Evolutionary conservation across 164 flowering plant species (phyloP).

Genomic region (Liquidambar formosana): DNA sequence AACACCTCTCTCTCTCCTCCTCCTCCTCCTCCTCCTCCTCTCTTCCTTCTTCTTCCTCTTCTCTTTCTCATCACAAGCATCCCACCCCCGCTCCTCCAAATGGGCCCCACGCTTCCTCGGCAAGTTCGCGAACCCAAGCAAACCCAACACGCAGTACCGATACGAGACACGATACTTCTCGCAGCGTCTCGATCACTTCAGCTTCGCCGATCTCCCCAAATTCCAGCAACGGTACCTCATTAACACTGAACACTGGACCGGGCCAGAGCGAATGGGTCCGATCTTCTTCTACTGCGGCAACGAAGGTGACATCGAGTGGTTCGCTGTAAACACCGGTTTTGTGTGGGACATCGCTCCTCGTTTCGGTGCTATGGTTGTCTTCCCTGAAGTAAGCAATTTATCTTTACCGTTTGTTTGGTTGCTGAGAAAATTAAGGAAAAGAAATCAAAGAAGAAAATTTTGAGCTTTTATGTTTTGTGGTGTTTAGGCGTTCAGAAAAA

Average conservation of each 20-base stretch:
- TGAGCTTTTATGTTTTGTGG: not conserved
- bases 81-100: conserved; percentile 12
- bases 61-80: conserved; percentile 13
- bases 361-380: conserved; percentile 80
- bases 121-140: conserved; percentile 24
- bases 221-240: conserved; percentile 80
- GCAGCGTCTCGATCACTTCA: conserved; percentile 87
- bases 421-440: not conserved
- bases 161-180: conserved; percentile 66
- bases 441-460: not conserved
- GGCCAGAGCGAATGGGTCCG: conserved; percentile 51
- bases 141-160: conserved; percentile 18
- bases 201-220: conserved; percentile 51
- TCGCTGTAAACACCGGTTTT: conserved; percentile 81
- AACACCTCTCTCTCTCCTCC: not conserved
- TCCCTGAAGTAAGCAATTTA: conserved; percentile 63
- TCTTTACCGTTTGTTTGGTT: not conserved
- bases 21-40: conserved; percentile 9
- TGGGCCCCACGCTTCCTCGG: conserved; percentile 41
- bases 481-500: no score
- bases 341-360: conserved; percentile 92
- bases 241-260: conserved; percentile 65
- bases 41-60: conserved; percentile 5
- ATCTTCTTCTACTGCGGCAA: conserved; percentile 92
- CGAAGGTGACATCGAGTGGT: conserved; percentile 94